Base-by-base conservation (phyloP, 495 filamentous ascomycete genomes). In the Trichoderma virens region DNA sequence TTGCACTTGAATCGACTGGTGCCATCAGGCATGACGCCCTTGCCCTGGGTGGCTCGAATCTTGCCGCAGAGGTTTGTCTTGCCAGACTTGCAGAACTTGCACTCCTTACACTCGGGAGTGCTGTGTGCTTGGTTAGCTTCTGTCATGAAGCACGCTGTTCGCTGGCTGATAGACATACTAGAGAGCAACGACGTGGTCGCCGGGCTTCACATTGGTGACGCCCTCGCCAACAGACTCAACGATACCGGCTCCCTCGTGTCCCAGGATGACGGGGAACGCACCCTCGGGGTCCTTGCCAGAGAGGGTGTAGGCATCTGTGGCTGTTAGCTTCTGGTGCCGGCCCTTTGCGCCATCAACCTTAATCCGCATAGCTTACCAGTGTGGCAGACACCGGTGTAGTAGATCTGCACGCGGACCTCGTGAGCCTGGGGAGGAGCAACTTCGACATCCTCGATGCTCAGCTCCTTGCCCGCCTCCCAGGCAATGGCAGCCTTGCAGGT, bases 41-140 rank as follows among this genome's bases (percentile, higher is more conserved):
- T 87, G 68, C 94, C 94, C 79, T 98, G 94, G 14, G 94, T 98
- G 32, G 92, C 90, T 68, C 94, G 90, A 79, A 98, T 98, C 84
- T 97, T 98, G 75, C 95, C 94, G 80, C 94, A 98, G 61, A 98
- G 90, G 79, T 98, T 98, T 69, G 94, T 98, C 87, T 98, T 98
- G 80, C 92, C 92, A 62, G 93, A 97, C 75, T 88, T 90, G 88
- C 94, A 98, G 86, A 98, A 98, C 79, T 98, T 98, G 87, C 94
- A 98, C 74, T 97, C 92, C 61, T 81, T 77, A 82, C 94, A 98
- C 81, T 98, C 94, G 65, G 94, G 95, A 30, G 92, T 97, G 82
- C 91, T 96, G 70, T 66, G 28, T 27, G 27, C 32, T 27, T 61
- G 54, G 64, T 67, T 64, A 68, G 63, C 59, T 59, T 62, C 11